phyloP scores from a whole-genome alignment of 768 basidiomycete genomes.

The Lactarius trivialis region DNA sequence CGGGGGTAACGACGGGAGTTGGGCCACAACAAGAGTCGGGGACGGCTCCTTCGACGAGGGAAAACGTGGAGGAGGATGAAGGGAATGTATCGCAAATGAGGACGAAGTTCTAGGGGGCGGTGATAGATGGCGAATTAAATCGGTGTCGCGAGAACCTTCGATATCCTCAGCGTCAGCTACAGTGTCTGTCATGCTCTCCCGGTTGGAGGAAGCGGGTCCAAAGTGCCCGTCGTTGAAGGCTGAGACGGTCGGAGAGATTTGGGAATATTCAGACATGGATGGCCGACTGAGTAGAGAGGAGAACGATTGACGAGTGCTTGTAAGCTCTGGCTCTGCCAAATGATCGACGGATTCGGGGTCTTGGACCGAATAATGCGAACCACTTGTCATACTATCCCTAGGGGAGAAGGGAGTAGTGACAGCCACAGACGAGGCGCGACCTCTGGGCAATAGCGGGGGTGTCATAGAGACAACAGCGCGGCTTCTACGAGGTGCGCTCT shows the following conservation, averaged over 20 bases:
- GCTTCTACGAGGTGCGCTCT: slow-evolving; percentile 4
- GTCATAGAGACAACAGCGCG: slow-evolving; percentile 22
- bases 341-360: slow-evolving; percentile 10
- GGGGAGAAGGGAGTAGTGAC: neutral
- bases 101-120: slow-evolving; percentile 23
- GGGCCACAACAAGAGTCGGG: neutral
- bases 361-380: slow-evolving; percentile 21
- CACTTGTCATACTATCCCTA: slow-evolving; percentile 22
- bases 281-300: slow-evolving; percentile 44
- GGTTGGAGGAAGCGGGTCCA: slow-evolving; percentile 18
- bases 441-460: slow-evolving; percentile 15
- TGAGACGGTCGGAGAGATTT: slow-evolving; percentile 69
- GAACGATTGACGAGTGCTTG: slow-evolving; percentile 42
- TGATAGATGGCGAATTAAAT: slow-evolving; percentile 18
- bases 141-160: neutral
- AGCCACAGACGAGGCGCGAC: slow-evolving; percentile 7
- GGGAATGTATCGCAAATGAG: slow-evolving; percentile 18
- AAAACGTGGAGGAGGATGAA: slow-evolving; percentile 21
- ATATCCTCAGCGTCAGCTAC: neutral
- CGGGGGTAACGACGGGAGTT: neutral
- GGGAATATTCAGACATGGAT: slow-evolving; percentile 62
- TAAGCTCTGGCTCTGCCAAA: slow-evolving; percentile 24
- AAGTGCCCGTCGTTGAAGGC: slow-evolving; percentile 64
- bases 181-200: slow-evolving; percentile 24
- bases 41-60: neutral